Conservation (phyloP, 129 eudicot genomes). For the Flaveria ramosissima region DNA sequence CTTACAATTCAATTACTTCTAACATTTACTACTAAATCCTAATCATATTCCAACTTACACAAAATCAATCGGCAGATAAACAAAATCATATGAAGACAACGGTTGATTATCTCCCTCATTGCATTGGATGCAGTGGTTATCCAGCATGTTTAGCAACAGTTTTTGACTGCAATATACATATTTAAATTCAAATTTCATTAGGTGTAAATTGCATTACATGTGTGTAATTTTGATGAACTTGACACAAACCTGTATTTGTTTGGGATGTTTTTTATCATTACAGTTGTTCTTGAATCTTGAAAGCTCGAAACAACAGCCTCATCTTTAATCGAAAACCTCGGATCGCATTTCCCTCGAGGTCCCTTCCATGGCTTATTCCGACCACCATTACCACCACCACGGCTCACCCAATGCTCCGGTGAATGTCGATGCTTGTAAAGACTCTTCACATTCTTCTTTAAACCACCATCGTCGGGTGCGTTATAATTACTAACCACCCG, state of each 20-base stretch:
- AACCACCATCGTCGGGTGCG: background rate
- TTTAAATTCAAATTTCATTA: too few species aligned
- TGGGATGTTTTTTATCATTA: slow-evolving; percentile 95
- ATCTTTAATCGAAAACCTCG: slow-evolving; percentile 64
- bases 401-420: slow-evolving; percentile 6
- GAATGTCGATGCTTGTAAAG: background rate
- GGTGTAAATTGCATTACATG: too few species aligned
- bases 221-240: background rate
- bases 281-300: slow-evolving; percentile 80
- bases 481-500: too few species aligned
- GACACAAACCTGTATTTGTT: slow-evolving; percentile 80
- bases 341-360: slow-evolving; percentile 44
- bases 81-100: slow-evolving; percentile 81
- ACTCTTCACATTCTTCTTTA: slow-evolving; percentile 22
- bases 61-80: slow-evolving; percentile 94
- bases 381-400: slow-evolving; percentile 11
- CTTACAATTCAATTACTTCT: background rate
- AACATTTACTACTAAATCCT: background rate
- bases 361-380: slow-evolving; percentile 47
- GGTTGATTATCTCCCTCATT: slow-evolving; percentile 67
- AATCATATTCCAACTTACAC: slow-evolving; percentile 39
- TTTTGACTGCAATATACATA: slow-evolving; percentile 53
- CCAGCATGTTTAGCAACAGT: slow-evolving; percentile 89
- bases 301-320: slow-evolving; percentile 52
- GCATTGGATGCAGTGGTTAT: slow-evolving; percentile 92